Evolutionary conservation across 345 rosid genomes (phyloP).

Genomic region (Mallotus nudiflorus): DNA sequence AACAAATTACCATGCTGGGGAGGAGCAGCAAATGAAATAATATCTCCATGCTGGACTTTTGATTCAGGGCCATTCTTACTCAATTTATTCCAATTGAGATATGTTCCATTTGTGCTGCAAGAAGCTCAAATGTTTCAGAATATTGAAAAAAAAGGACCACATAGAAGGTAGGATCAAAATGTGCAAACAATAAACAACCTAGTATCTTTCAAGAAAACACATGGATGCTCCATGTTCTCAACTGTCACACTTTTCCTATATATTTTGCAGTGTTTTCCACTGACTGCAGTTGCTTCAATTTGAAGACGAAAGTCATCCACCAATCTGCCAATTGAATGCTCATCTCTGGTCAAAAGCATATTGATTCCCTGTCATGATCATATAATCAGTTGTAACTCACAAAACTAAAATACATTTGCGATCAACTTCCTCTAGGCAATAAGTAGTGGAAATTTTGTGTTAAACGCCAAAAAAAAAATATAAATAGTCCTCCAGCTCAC

Average conservation of each 20-base stretch:
- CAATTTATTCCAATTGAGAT: slow-evolving; percentile 76
- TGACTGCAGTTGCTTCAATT: slow-evolving; percentile 67
- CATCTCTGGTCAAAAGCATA: slow-evolving; percentile 66
- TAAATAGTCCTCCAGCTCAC: too few species aligned
- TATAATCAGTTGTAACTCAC: slow-evolving; percentile 17
- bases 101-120: slow-evolving; percentile 86
- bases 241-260: slow-evolving; percentile 41
- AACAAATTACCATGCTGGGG: slow-evolving; percentile 71
- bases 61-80: slow-evolving; percentile 59
- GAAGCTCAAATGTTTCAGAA: neutral
- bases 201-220: slow-evolving; percentile 71
- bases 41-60: slow-evolving; percentile 77
- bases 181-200: slow-evolving; percentile 48
- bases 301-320: slow-evolving; percentile 59
- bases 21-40: slow-evolving; percentile 75
- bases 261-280: slow-evolving; percentile 82
- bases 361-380: slow-evolving; percentile 60
- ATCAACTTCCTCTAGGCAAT: neutral
- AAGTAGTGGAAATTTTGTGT: neutral
- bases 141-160: too few species aligned
- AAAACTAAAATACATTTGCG: neutral
- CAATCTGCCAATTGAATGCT: slow-evolving; percentile 71
- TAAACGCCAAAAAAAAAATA: neutral
- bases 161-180: neutral
- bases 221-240: slow-evolving; percentile 32